Base-by-base conservation (phyloP, 257 asterid genomes). In the Jasminum sambac region DNA sequence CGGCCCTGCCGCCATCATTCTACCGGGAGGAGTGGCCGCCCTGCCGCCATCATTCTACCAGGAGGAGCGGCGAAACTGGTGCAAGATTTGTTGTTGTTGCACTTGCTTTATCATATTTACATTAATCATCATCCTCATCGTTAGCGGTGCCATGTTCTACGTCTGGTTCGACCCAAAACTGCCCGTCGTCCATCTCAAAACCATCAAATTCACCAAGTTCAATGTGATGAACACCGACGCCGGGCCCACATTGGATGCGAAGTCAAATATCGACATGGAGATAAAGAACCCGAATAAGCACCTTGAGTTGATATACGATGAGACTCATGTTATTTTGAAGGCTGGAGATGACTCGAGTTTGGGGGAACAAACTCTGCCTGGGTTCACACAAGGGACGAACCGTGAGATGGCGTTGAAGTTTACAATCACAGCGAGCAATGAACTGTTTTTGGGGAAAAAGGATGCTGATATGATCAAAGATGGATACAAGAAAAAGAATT, bases 81-180 rank as follows among this genome's bases (percentile, higher is more conserved):
- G 86, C 80, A 70, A 79, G 40, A 17, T 66, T 8, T 75, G 71
- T 57, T 83, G 86, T 69, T 72, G 84, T 74, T 78, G 79, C 77
- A 0, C 74, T 38, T 68, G 74, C 74, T 36, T 77, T 10, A 14
- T 55, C 72, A 2, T 52, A 4, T 23, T 63, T n/a, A 46, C 77
- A 72, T 46, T 81, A 2, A 2, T 75, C 50, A 69, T 80, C 59
- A 26, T 77, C 65, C 7, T 72, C 72, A 13, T 63, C 61, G 55
- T 69, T n/a, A 55, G 75, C 16, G 72, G 67, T 7, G 75, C 76
- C 61, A 5, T 77, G 7, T 75, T 87, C 52, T 87, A 77, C 74
- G 52, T 85, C 6, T 76, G 74, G 79, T 83, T 74, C 77, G 65
- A 71, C 48, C 93, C 93, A 52, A 79, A 77, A 11, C 79, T 81